A percentile compares a stretch with the other conserved stretches of the same genome.
phyloP scores from a whole-genome alignment of 1,139 yeast species.

The Candida frijolesensis region DNA sequence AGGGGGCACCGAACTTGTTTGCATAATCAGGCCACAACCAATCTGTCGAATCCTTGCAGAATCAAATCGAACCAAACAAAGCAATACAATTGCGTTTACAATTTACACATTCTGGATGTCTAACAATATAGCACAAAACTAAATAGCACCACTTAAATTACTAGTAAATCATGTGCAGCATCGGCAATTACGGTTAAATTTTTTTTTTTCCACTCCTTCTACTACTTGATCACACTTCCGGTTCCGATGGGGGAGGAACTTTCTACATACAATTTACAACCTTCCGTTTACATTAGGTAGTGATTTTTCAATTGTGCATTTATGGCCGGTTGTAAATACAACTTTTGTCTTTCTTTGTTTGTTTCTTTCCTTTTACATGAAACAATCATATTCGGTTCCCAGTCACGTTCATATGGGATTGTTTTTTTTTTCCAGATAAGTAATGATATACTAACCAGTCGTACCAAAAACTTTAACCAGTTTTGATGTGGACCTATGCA shows the following conservation, averaged over 20 bases:
- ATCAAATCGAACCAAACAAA: background rate
- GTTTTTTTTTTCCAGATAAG: too few species aligned
- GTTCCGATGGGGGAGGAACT: too few species aligned
- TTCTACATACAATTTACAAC: too few species aligned
- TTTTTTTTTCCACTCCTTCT: background rate
- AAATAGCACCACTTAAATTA: background rate
- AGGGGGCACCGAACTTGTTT: background rate
- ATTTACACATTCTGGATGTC: background rate
- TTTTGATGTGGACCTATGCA: too few species aligned
- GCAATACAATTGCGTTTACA: background rate
- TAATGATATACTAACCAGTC: too few species aligned
- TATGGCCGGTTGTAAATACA: too few species aligned
- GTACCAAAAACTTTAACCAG: too few species aligned
- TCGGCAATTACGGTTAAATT: conserved; percentile 1
- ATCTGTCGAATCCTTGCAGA: background rate
- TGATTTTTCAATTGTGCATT: too few species aligned
- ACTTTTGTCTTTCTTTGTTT: background rate
- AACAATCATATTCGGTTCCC: too few species aligned
- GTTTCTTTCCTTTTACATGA: background rate
- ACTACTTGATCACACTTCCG: background rate
- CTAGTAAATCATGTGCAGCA: background rate
- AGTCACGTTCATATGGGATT: too few species aligned
- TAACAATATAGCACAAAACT: background rate
- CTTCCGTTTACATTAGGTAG: too few species aligned
- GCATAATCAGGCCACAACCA: conserved; percentile 1